These are phyloP conservation scores for Aureobasidium lini DNA, from an alignment of 2,329 filamentous ascomycete genomes.

Conservation along the genomic window DNA sequence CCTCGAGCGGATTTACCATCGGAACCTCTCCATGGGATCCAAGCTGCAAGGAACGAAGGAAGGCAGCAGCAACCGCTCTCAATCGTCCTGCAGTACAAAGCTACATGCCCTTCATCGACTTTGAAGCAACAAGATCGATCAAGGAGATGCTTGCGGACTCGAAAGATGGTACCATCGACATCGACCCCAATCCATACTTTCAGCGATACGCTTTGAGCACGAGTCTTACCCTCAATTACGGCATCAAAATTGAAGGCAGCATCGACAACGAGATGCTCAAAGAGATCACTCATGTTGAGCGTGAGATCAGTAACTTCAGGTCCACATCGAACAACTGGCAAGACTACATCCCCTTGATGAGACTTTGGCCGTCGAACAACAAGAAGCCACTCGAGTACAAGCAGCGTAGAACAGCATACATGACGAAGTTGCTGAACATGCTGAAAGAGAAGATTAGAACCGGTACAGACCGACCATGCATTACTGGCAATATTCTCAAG, in stretches of 20 bases:
- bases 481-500: slow-evolving; percentile 64
- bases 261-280: slow-evolving; percentile 59
- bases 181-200: slow-evolving; percentile 67
- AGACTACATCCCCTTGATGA: slow-evolving; percentile 71
- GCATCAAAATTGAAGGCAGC: slow-evolving; percentile 64
- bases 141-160: slow-evolving; percentile 62
- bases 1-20: slow-evolving; percentile 72
- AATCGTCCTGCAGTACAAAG: slow-evolving; percentile 69
- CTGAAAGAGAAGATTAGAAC: slow-evolving; percentile 54
- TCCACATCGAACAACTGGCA: slow-evolving; percentile 74
- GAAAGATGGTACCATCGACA: slow-evolving; percentile 52
- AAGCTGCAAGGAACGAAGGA: slow-evolving; percentile 67
- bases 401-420: slow-evolving; percentile 58
- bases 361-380: slow-evolving; percentile 56
- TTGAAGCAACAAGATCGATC: slow-evolving; percentile 65
- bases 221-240: slow-evolving; percentile 71
- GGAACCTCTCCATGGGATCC: slow-evolving; percentile 81
- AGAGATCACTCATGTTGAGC: slow-evolving; percentile 70
- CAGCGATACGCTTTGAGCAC: slow-evolving; percentile 72
- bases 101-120: slow-evolving; percentile 76
- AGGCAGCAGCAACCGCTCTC: slow-evolving; percentile 69
- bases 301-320: slow-evolving; percentile 66
- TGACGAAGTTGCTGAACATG: slow-evolving; percentile 52
- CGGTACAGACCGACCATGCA: slow-evolving; percentile 60
- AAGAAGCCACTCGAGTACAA: slow-evolving; percentile 58